Conservation (phyloP, 2,329 filamentous ascomycete genomes). For the Colletotrichum sp. region DNA sequence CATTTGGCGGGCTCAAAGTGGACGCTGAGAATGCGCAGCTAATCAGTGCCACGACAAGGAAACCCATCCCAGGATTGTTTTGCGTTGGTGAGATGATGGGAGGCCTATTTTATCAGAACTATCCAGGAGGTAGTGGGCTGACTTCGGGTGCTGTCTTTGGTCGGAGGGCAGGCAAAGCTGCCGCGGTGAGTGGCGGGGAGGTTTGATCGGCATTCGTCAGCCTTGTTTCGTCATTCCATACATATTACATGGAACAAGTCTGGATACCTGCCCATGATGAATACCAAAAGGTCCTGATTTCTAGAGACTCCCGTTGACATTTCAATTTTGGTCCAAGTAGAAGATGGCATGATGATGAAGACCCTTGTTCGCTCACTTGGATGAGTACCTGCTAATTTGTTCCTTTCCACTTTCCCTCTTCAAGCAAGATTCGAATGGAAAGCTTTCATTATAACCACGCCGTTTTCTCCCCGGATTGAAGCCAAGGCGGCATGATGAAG, state of each 20-base stretch:
- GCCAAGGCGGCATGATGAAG: neutral
- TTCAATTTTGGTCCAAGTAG: neutral
- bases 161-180: conserved; percentile 38
- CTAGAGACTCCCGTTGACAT: rapidly evolving
- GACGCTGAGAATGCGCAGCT: conserved; percentile 60
- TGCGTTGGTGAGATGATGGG: conserved; percentile 72
- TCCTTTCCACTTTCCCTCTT: too few species aligned
- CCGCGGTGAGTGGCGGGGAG: neutral
- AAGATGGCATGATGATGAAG: too few species aligned
- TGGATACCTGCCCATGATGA: rapidly evolving
- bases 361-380: rapidly evolving
- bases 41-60: conserved; percentile 47
- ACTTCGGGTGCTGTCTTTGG: conserved; percentile 63
- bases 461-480: too few species aligned
- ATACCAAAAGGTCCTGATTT: neutral
- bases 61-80: conserved; percentile 59
- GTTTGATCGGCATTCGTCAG: neutral
- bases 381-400: too few species aligned
- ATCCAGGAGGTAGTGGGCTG: conserved; percentile 67
- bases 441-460: too few species aligned
- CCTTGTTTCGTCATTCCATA: neutral
- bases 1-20: conserved; percentile 68
- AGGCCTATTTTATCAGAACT: conserved; percentile 67
- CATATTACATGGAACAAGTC: too few species aligned
- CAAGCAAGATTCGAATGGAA: neutral